A percentile compares a stretch with the other conserved stretches of the same genome.
phyloP scores from a whole-genome alignment of 148 eudicot species.

The Rhododendron griersonianum region DNA sequence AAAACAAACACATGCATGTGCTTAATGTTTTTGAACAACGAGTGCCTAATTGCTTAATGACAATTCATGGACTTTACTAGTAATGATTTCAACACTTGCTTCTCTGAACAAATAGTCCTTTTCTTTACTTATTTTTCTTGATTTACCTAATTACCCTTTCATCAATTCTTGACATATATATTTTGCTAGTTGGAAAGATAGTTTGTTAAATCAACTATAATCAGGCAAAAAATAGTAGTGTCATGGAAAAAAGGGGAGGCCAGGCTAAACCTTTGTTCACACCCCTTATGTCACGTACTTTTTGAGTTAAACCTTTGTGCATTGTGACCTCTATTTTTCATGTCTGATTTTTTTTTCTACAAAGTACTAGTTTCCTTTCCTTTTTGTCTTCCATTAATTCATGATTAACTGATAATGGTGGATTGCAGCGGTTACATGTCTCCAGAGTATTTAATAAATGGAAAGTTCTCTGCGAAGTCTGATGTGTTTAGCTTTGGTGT shows the following conservation, averaged over 20 bases:
- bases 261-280: background rate
- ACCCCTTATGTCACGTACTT: too few relatives aligned
- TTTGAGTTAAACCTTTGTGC: background rate
- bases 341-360: background rate
- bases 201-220: too few relatives aligned
- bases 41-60: background rate
- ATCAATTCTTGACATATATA: background rate
- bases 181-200: background rate
- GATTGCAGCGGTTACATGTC: constrained; percentile 21
- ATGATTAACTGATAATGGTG: background rate
- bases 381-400: too few relatives aligned
- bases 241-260: background rate
- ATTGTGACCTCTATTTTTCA: background rate
- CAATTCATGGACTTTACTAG: background rate
- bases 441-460: constrained; percentile 36
- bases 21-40: too few relatives aligned
- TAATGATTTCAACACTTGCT: background rate
- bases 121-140: too few relatives aligned
- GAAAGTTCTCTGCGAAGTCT: constrained; percentile 42
- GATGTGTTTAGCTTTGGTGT: constrained; percentile 60
- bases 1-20: background rate
- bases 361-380: background rate
- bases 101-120: background rate
- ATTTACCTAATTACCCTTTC: background rate
- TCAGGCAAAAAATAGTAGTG: too few relatives aligned